Evolutionary conservation across 495 filamentous ascomycete genomes (phyloP), one percentile per base, ranked within the genome.

Genomic region (Penicillium bialowiezense): DNA sequence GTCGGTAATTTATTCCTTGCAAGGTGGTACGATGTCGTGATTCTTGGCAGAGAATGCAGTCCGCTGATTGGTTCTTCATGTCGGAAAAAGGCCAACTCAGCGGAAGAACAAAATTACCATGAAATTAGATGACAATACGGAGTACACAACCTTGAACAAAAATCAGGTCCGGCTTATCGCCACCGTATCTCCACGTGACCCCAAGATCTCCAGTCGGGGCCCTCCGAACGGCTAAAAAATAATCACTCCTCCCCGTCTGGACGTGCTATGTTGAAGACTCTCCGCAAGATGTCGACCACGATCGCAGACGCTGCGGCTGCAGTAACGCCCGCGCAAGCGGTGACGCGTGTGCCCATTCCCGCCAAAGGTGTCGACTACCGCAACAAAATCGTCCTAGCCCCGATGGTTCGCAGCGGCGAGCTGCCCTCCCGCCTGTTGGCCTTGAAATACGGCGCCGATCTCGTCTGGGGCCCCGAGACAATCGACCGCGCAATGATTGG

Each of bases 401-500:
- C 93, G 32, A 98, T 98, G 93, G 93, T 98, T 19, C 85, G 93
- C 31, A 91, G 88, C 20, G 95, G 95, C 55, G 93, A 99, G 72
- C 75, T 97, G 14, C 95, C 95, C 4, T 90, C 87, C 7, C 84
- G 93, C 13, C 79, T 98, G 1, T 64, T 91, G 3, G 87, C 93
- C 6, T 80, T 98, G 15, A 85, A 95, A 57, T 97, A 98, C 63
- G 93, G 93, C 38, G 95, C 95, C 35, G 93, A 97, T 63, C 79
- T 97, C 12, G 93, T 97, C 49, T 98, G 92, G 93, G 92, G 91
- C 8, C 93, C 93, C 6, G 93, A 98, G 70, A 97, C 90, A 2
- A 85, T 98, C 51, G 93, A 97, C 64, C 82, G 80, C 60, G 80
- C 91, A 35, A 80, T 98, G 55, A 95, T 97, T 59, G 95, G 93